These are phyloP conservation scores for Eutypa lata DNA, from an alignment of 2,329 filamentous ascomycete genomes.

Conservation along the genomic window DNA sequence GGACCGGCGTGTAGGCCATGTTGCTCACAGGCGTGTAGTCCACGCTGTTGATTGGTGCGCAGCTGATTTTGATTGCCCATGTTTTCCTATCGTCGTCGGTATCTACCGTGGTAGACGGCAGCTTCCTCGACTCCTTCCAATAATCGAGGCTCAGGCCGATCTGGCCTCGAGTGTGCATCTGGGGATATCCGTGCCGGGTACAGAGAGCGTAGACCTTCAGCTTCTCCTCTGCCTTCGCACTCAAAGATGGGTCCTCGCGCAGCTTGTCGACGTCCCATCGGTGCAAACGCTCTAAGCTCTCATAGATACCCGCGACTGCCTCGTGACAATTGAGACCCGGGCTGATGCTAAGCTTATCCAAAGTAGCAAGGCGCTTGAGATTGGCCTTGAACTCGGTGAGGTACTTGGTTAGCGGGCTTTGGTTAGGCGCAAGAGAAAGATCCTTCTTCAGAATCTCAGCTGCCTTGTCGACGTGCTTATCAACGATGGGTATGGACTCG, in stretches of 20 bases:
- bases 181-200: constrained; percentile 65
- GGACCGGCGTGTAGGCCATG: constrained; percentile 55
- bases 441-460: constrained; percentile 64
- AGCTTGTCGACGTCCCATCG: constrained; percentile 64
- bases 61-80: constrained; percentile 69
- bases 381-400: constrained; percentile 70
- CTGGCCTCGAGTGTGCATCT: constrained; percentile 65
- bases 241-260: constrained; percentile 44
- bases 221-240: constrained; percentile 44
- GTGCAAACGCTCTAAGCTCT: constrained; percentile 66
- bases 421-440: constrained; percentile 55
- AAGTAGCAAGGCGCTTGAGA: constrained; percentile 62
- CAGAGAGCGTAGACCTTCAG: constrained; percentile 62
- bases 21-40: constrained; percentile 4
- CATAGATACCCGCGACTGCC: constrained; percentile 70
- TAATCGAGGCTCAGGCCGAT: constrained; percentile 74
- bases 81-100: constrained; percentile 41
- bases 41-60: constrained; percentile 43
- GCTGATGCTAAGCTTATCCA: constrained; percentile 69
- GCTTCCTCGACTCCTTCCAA: constrained; percentile 63
- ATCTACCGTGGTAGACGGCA: constrained; percentile 35
- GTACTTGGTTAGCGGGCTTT: constrained; percentile 66
- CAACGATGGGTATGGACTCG: constrained; percentile 55
- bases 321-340: constrained; percentile 73
- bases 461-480: constrained; percentile 58